Percentiles rank a stretch among this genome's conserved stretches.
phyloP scores from a whole-genome alignment of 192 early-diverging fungal species.

The Entomortierella parvispora region DNA sequence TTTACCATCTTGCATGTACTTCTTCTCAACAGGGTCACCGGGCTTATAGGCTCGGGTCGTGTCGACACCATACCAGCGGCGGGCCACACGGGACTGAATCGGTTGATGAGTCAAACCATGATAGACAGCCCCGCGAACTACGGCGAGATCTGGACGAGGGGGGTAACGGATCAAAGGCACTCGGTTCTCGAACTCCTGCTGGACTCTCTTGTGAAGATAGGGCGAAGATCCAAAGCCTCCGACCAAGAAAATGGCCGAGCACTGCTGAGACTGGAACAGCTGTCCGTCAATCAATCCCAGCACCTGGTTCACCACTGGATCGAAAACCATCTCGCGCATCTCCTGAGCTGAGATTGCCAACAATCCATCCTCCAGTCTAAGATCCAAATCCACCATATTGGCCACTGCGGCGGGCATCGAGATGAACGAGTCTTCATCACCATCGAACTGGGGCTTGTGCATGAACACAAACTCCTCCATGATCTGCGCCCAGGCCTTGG shows the following conservation, averaged over 20 bases:
- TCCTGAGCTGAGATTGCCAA: slow-evolving; percentile 43
- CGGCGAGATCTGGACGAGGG: slow-evolving; percentile 61
- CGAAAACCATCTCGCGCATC: slow-evolving; percentile 58
- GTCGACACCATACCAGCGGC: slow-evolving; percentile 64
- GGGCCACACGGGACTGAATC: slow-evolving; percentile 57
- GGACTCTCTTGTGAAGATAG: slow-evolving; percentile 63
- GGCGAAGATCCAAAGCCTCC: slow-evolving; percentile 68
- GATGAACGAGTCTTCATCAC: slow-evolving; percentile 48
- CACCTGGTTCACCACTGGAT: slow-evolving; percentile 64
- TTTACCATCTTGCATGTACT: slow-evolving; percentile 54
- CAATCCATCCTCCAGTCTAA: slow-evolving; percentile 45
- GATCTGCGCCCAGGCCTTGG: slow-evolving; percentile 55
- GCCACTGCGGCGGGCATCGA: slow-evolving; percentile 46
- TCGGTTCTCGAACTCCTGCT: slow-evolving; percentile 58
- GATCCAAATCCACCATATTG: slow-evolving; percentile 33
- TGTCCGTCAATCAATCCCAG: slow-evolving; percentile 62
- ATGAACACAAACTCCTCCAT: slow-evolving; percentile 55
- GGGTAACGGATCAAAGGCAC: slow-evolving; percentile 61
- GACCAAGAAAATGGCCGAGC: slow-evolving; percentile 64
- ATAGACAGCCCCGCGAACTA: slow-evolving; percentile 64
- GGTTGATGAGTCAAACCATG: slow-evolving; percentile 54
- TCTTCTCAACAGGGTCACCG: slow-evolving; percentile 51
- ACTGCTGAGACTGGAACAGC: slow-evolving; percentile 51
- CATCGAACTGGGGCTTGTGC: slow-evolving; percentile 52
- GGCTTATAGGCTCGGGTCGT: slow-evolving; percentile 58